Evolutionary conservation across 305 asterid species (phyloP).

Genomic region (Fraxinus nigra): DNA sequence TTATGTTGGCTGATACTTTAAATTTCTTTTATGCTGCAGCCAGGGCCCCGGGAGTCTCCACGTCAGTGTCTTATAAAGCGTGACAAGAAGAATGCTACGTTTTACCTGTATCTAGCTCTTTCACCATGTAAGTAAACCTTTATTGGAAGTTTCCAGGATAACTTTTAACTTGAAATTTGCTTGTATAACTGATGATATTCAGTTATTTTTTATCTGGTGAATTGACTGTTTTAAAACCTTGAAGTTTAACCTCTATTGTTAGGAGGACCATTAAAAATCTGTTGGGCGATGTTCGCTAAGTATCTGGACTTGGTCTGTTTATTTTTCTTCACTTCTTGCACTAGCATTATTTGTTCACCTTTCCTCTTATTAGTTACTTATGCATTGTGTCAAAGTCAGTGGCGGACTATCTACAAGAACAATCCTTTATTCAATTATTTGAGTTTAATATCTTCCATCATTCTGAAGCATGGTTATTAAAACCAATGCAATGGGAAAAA

Average conservation of each 20-base stretch:
- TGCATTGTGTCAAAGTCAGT: background rate
- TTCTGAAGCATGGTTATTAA: background rate
- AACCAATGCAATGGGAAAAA: background rate
- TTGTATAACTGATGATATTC: constrained; percentile 3
- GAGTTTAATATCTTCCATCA: background rate
- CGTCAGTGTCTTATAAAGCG: constrained; percentile 85
- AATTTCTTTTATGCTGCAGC: constrained; percentile 45
- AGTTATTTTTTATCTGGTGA: background rate
- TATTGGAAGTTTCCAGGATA: constrained; percentile 7
- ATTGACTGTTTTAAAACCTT: constrained; percentile 11
- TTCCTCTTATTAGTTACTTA: background rate
- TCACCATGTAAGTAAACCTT: constrained; percentile 64
- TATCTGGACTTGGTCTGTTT: background rate
- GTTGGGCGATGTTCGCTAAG: background rate
- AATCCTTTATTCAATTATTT: background rate
- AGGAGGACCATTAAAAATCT: background rate
- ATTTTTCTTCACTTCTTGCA: background rate
- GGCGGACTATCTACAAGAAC: background rate
- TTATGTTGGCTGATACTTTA: background rate
- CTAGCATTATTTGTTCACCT: background rate
- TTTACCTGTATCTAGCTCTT: constrained; percentile 80
- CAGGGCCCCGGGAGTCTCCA: constrained; percentile 82
- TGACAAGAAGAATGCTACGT: constrained; percentile 77
- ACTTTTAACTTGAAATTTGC: background rate
- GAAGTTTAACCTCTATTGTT: background rate